Percentiles rank a stretch among this genome's conserved stretches.
phyloP scores from a whole-genome alignment of 1,139 yeast species.

The Candida tetrigidarum region DNA sequence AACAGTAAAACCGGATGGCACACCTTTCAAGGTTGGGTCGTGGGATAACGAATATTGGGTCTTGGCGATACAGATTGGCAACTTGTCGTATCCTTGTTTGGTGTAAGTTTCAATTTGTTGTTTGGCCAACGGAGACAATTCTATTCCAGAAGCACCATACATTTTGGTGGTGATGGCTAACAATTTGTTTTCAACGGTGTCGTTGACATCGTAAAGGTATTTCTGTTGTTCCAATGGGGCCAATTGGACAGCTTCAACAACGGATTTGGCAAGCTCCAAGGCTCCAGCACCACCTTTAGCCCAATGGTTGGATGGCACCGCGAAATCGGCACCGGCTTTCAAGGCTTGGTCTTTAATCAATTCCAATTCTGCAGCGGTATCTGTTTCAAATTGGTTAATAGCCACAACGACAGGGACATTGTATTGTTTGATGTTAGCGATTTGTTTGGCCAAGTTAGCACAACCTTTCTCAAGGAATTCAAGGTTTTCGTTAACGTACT shows the following conservation, averaged over 20 bases:
- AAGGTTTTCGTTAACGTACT: conserved; percentile 82
- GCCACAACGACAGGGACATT: conserved; percentile 97
- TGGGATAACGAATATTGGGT: conserved; percentile 97
- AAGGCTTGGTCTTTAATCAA: conserved; percentile 77
- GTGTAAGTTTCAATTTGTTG: conserved; percentile 84
- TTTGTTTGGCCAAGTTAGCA: conserved; percentile 90
- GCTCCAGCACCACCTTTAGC: conserved; percentile 98
- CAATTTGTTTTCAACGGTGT: conserved; percentile 81
- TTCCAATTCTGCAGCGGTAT: conserved; percentile 73
- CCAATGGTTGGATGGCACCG: conserved; percentile 97
- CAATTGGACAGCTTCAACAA: conserved; percentile 67
- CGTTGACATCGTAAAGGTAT: conserved; percentile 63
- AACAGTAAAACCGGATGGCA: conserved; percentile 90
- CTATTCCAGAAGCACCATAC: conserved; percentile 95
- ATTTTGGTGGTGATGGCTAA: conserved; percentile 81
- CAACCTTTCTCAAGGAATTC: conserved; percentile 86
- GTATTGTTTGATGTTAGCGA: conserved; percentile 80
- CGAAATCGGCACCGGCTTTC: conserved; percentile 94
- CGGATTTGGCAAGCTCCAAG: conserved; percentile 82
- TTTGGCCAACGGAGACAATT: conserved; percentile 83
- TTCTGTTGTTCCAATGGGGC: conserved; percentile 52
- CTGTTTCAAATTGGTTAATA: conserved; percentile 87
- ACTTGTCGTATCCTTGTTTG: conserved; percentile 85
- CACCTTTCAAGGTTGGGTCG: conserved; percentile 93
- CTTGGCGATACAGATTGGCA: conserved; percentile 97